Percentiles rank a stretch among this genome's conserved stretches.
Conservation (phyloP, 257 asterid genomes). For the Penstemon eatonii region DNA sequence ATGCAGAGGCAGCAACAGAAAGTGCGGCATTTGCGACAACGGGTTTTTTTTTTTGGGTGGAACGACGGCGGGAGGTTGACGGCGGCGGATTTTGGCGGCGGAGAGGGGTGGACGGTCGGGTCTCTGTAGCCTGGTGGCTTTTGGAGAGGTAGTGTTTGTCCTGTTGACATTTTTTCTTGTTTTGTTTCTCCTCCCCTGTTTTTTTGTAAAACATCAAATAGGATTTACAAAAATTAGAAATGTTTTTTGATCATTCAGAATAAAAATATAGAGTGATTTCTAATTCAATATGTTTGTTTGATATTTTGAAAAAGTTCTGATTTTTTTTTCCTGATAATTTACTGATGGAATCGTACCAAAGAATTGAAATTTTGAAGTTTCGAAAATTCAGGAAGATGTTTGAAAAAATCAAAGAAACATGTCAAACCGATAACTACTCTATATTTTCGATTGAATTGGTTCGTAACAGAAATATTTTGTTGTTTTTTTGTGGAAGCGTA, state of each 20-base stretch:
- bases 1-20: slow-evolving; percentile 39
- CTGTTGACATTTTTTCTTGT: slow-evolving; percentile 30
- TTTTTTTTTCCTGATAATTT: too few species aligned
- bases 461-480: too few species aligned
- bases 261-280: too few species aligned
- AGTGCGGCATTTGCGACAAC: slow-evolving; percentile 29
- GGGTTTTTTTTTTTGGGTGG: slow-evolving; percentile 13
- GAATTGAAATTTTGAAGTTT: too few species aligned
- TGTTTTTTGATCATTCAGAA: not conserved
- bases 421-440: too few species aligned
- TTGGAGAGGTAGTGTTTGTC: slow-evolving; percentile 36
- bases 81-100: slow-evolving; percentile 25
- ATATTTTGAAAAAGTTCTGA: too few species aligned
- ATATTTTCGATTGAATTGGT: too few species aligned
- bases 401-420: too few species aligned
- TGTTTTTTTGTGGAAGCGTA: too few species aligned
- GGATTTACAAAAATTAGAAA: not conserved
- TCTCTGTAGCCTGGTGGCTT: slow-evolving; percentile 62
- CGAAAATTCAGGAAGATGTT: too few species aligned
- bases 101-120: slow-evolving; percentile 32
- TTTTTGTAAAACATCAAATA: not conserved
- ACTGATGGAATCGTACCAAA: too few species aligned
- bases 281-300: not conserved
- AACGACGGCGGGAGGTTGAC: slow-evolving; percentile 39
- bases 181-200: not conserved